Percentiles rank a stretch among this genome's conserved stretches.
Evolutionary conservation across 345 rosid species (phyloP).

Genomic region (Tarenaya hassleriana): DNA sequence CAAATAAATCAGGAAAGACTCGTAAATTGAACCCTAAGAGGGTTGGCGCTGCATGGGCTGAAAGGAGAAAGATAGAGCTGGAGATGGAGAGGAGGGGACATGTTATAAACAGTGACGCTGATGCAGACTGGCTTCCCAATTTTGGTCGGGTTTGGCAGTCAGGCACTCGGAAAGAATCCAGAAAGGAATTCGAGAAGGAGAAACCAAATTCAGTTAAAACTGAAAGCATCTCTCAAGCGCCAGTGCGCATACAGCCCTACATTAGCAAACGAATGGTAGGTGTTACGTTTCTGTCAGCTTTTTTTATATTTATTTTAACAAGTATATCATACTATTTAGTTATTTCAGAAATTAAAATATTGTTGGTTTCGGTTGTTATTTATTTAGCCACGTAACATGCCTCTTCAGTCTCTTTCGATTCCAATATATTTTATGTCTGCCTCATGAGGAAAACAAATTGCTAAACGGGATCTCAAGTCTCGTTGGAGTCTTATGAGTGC

Average conservation of each 20-base stretch:
- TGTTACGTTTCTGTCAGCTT: neutral
- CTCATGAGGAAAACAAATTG: no score
- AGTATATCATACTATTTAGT: neutral
- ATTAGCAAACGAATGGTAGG: constrained; percentile 72
- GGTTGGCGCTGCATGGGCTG: constrained; percentile 97
- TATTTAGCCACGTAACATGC: neutral
- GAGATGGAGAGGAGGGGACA: constrained; percentile 84
- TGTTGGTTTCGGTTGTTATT: constrained; percentile 9
- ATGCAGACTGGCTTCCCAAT: constrained; percentile 81
- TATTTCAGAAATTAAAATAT: neutral
- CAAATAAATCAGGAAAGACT: constrained; percentile 41
- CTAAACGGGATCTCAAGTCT: no score
- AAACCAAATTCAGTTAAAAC: constrained; percentile 43
- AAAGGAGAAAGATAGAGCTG: constrained; percentile 76
- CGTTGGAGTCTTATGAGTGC: no score
- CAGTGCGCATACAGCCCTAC: constrained; percentile 51
- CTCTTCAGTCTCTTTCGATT: neutral
- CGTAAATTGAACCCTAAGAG: constrained; percentile 70
- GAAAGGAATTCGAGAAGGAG: constrained; percentile 80
- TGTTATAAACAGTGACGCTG: constrained; percentile 34
- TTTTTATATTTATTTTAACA: constrained; percentile 1
- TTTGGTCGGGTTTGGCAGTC: constrained; percentile 98
- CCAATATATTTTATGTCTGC: no score
- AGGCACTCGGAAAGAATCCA: constrained; percentile 78
- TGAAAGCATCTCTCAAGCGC: constrained; percentile 36